Base-by-base conservation (phyloP, 2,329 filamentous ascomycete genomes). In the Fusarium sterilihyphosum region DNA sequence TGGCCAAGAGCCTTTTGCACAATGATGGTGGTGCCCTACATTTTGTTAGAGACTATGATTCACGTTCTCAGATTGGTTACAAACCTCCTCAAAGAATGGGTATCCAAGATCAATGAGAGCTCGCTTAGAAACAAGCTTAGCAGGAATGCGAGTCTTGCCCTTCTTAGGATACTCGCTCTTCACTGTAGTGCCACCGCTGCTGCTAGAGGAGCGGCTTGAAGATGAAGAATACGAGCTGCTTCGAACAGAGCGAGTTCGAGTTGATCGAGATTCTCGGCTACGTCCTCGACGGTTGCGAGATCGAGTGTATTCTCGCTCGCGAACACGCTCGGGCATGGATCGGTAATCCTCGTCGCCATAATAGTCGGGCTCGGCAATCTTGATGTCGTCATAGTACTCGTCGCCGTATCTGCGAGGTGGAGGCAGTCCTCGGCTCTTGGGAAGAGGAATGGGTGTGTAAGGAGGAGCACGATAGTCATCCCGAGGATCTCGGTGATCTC, bases 131-230 rank as follows among this genome's bases (percentile, higher is more conserved):
- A 97, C 94, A 68, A 98, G 86, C 65, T 92, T 90, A 67, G 90
- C 91, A 2, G 95, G 95, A 81, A 98, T 95, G 77, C 93, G 91
- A 20, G 95, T 98, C 87, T 95, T 97, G 78, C 95, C 95, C 82
- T 93, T 95, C 84, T 93, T 93, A 16, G 93, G 92, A 73, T 93
- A 94, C 65, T 91, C 88, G 82, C 85, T 89, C 78, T 85, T 87
- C n/a, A 87, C 81, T 16, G 86, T 86, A 5, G 87, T 88, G 31
- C 85, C 86, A 26, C 85, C 85, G 65, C 82, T 86, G 70, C 84
- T 87, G 78, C 86, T 87, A 22, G 83, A 85, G 10, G 83, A 85
- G 17, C 81, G 84, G 67, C 85, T 88, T 10, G 82, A 81, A 64
- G 82, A 84, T 2, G 88, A 85, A 14, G 82, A 81, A 14, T 85